Base-by-base conservation (phyloP, 2,329 filamentous ascomycete species). In the Fusarium chaquense region DNA sequence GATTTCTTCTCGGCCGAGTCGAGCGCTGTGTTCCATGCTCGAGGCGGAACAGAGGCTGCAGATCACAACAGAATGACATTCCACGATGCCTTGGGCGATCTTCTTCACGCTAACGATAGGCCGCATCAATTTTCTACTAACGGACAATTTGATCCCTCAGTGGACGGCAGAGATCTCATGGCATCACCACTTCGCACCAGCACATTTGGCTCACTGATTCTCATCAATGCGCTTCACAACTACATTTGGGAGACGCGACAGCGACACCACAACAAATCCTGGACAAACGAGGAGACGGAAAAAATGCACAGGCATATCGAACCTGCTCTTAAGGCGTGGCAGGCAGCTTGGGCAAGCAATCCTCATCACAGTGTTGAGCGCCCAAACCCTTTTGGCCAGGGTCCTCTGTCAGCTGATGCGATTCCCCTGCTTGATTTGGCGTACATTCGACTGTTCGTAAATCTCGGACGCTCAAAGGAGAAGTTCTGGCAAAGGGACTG, bases 161-260 rank as follows among this genome's bases (percentile, higher is more conserved):
- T 55, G 13, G 69, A 73, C 8, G 49, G 57, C 18, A 36, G 74
- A 44, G 86, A 90, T 11, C 75, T 86, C 2, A 81, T 86, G 2
- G 83, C 86, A 69, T 89, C 84, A 55, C 89, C 93, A 35, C 83
- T 96, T 49, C 89, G 88, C 70, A 93, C 94, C 0, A 98, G 95
- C 80, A 94, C 94, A 0, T 97, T 97, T 78, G 96, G 95, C 11
- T 97, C 94, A 77, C 84, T 98, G 32, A 87, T 98, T 8, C 82
- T 99, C 67, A 98, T 98, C 77, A 95, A 97, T 76, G 94, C 96
- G 5, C 84, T 98, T 26, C 96, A 98, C 81, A 98, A 98, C 73
- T 98, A 97, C 79, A 98, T 98, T 45, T 98, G 96, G 96, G 95
- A 98, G 80, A 98, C 94, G 0, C 87, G 95, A 26, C 94, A 97